A percentile compares a stretch with the other conserved stretches of the same genome.
phyloP scores from a whole-genome alignment of 257 asterid species.

The Thymus mandschuricus region DNA sequence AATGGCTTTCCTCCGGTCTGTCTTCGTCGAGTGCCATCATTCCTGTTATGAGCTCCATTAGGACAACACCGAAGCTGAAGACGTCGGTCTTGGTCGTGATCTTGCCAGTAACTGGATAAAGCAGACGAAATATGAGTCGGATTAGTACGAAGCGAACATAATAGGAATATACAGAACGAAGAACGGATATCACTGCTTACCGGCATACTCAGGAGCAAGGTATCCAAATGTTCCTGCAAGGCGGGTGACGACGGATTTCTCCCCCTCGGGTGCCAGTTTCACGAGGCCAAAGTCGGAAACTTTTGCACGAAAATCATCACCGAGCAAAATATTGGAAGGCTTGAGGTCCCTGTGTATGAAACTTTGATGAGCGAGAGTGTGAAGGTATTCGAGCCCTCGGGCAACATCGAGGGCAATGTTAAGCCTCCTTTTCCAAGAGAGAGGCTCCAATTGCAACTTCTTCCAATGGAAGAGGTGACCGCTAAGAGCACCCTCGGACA shows the following conservation, averaged over 20 bases:
- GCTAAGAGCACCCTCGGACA: conserved; percentile 93
- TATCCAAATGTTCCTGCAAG: conserved; percentile 95
- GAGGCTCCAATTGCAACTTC: conserved; percentile 70
- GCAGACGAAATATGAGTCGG: too few relatives aligned
- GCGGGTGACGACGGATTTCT: conserved; percentile 74
- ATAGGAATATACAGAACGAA: too few relatives aligned
- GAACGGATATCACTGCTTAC: conserved; percentile 33
- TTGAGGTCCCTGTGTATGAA: conserved; percentile 88
- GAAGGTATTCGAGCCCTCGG: conserved; percentile 86
- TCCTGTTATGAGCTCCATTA: conserved; percentile 92
- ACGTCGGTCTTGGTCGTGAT: conserved; percentile 89
- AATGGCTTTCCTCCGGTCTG: conserved; percentile 88
- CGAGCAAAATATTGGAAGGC: conserved; percentile 78
- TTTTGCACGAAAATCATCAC: conserved; percentile 84
- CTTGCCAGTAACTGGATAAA: conserved; percentile 71
- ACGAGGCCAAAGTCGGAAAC: conserved; percentile 90
- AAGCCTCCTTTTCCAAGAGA: conserved; percentile 87
- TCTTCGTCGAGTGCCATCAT: conserved; percentile 74
- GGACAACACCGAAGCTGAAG: conserved; percentile 86
- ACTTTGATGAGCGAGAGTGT: conserved; percentile 76
- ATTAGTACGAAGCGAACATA: too few relatives aligned
- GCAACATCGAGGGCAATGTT: conserved; percentile 91
- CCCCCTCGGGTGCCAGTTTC: conserved; percentile 88
- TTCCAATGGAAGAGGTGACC: conserved; percentile 84
- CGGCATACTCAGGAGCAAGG: conserved; percentile 94